Conservation (phyloP, 371 early-diverging fungal species). For the Rhizopus stolonifer region DNA sequence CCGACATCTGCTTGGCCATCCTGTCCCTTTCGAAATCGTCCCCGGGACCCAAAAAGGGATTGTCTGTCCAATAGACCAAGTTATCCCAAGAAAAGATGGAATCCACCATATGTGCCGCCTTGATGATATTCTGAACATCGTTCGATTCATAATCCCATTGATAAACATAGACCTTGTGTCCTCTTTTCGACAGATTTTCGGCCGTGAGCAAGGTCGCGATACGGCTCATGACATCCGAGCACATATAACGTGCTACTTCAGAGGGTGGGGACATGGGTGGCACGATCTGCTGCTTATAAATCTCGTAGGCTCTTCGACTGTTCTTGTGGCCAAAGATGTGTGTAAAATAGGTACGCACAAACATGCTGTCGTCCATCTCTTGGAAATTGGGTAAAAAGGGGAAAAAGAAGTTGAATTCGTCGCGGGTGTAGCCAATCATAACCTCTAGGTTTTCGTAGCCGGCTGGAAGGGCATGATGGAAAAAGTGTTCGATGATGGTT, state of each 20-base stretch:
- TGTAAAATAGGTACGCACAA: constrained; percentile 36
- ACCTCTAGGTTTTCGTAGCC: constrained; percentile 24
- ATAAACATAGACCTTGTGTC: constrained; percentile 31
- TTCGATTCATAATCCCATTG: constrained; percentile 42
- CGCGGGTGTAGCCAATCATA: constrained; percentile 37
- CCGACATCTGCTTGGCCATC: constrained; percentile 32
- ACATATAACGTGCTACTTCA: constrained; percentile 37
- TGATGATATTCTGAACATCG: constrained; percentile 35
- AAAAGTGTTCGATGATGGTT: constrained; percentile 24
- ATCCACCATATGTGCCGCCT: constrained; percentile 47
- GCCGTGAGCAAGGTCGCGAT: constrained; percentile 26
- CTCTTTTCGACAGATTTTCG: constrained; percentile 21
- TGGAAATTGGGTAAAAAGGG: constrained; percentile 37
- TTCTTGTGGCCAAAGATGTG: constrained; percentile 35
- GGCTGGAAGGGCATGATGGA: constrained; percentile 21
- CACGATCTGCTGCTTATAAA: constrained; percentile 31
- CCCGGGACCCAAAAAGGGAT: constrained; percentile 38
- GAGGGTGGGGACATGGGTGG: constrained; percentile 34
- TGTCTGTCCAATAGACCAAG: constrained; percentile 33
- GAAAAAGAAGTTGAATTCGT: constrained; percentile 43
- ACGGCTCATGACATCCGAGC: constrained; percentile 44
- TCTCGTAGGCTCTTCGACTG: constrained; percentile 29
- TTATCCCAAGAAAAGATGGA: constrained; percentile 43
- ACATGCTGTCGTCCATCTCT: constrained; percentile 32
- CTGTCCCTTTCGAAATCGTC: constrained; percentile 35